phyloP scores from a whole-genome alignment of 139 green algal genomes.

The Eudorina sp. region DNA sequence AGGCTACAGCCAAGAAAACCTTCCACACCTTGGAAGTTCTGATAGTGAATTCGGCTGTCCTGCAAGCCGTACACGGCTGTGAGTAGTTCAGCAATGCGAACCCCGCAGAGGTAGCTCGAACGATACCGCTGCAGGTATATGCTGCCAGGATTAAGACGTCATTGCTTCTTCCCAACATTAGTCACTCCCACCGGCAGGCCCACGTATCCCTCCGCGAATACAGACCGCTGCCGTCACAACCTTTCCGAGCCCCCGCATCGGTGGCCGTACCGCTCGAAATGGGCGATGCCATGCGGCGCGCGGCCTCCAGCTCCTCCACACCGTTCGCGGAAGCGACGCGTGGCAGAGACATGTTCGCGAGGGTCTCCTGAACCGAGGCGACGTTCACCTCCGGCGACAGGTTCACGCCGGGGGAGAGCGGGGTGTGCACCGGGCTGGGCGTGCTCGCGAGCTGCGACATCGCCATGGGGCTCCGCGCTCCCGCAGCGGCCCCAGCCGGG shows the following conservation, averaged over 20 bases:
- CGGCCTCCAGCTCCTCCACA: slow-evolving; percentile 41
- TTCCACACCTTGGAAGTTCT: too few species aligned
- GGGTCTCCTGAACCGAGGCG: slow-evolving; percentile 42
- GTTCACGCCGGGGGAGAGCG: slow-evolving; percentile 6
- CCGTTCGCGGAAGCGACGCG: slow-evolving; percentile 34
- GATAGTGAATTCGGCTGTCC: too few species aligned
- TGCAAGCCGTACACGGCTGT: too few species aligned
- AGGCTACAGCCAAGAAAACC: too few species aligned
- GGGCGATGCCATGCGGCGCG: slow-evolving; percentile 46
- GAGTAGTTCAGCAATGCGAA: too few species aligned
- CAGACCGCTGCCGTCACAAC: too few species aligned
- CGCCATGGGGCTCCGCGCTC: slow-evolving; percentile 17
- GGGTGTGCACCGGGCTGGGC: slow-evolving; percentile 45
- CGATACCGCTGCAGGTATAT: too few species aligned
- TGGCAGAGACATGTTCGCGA: slow-evolving; percentile 52
- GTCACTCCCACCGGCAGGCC: too few species aligned
- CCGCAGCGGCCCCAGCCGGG: neutral
- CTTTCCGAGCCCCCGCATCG: neutral
- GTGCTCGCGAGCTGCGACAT: slow-evolving; percentile 37
- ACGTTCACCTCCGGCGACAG: slow-evolving; percentile 39
- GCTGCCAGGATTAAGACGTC: too few species aligned
- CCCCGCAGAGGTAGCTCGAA: too few species aligned
- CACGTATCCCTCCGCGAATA: too few species aligned
- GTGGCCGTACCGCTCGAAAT: slow-evolving; percentile 35
- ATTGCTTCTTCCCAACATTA: too few species aligned